Evolutionary conservation across 352 stramenopile genomes (phyloP).

Genomic region (Stramenopiles sp.): DNA sequence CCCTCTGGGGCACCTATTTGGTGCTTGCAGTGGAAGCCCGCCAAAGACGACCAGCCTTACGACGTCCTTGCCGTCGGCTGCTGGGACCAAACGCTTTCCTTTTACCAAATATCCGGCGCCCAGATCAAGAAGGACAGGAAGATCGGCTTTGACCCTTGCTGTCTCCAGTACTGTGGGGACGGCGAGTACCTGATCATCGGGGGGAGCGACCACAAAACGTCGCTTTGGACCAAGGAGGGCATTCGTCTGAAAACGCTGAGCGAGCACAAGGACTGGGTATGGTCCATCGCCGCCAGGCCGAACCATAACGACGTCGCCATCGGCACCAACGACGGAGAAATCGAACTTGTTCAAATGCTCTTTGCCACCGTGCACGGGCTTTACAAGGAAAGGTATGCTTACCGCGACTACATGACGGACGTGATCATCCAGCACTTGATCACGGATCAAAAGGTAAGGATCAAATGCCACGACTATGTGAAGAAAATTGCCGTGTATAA

Average conservation of each 20-base stretch:
- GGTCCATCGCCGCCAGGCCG: conserved; percentile 41
- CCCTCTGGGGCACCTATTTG: conserved; percentile 43
- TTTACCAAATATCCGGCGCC: conserved; percentile 60
- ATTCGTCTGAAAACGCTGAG: conserved; percentile 33
- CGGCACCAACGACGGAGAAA: conserved; percentile 55
- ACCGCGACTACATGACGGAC: conserved; percentile 76
- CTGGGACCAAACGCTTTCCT: conserved; percentile 74
- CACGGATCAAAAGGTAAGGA: conserved; percentile 77
- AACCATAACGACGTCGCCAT: conserved; percentile 50
- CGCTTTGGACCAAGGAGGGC: conserved; percentile 59
- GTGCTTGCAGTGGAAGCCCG: conserved; percentile 55
- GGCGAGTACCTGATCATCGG: conserved; percentile 69
- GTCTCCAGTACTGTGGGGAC: conserved; percentile 61
- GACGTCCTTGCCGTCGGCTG: conserved; percentile 69
- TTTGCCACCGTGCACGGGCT: conserved; percentile 73
- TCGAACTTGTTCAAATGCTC: conserved; percentile 56
- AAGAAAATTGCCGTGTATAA: conserved; percentile 77
- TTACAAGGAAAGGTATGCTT: conserved; percentile 75
- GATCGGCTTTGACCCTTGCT: conserved; percentile 72
- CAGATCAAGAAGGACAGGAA: conserved; percentile 57
- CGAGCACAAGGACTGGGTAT: conserved; percentile 69
- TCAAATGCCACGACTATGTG: conserved; percentile 79
- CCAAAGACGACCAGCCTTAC: conserved; percentile 42
- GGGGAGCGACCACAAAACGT: conserved; percentile 58
- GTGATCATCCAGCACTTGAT: conserved; percentile 83